Base-by-base conservation (phyloP, 2,329 filamentous ascomycete species). In the Colletotrichum neosansevieriae region DNA sequence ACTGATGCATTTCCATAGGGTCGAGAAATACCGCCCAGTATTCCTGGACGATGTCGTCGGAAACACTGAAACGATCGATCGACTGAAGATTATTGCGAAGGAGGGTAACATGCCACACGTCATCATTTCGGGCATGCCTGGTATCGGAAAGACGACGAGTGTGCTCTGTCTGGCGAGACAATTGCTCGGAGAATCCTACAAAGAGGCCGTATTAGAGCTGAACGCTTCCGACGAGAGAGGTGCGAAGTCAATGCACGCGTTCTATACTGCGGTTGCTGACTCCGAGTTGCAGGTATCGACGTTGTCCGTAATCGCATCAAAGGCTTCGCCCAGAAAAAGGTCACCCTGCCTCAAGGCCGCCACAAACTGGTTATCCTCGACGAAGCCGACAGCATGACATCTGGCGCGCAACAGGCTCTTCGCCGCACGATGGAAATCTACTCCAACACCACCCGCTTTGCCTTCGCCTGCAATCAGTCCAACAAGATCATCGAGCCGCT, bases 401-500 rank as follows among this genome's bases (percentile, higher is more conserved):
- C 92, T 24, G 96, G 96, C 60, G 96, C 96, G 2, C 96, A 99
- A 78, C 96, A 98, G 81, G 96, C 96, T 19, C 87, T 99, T 40
- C 89, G 96, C 73, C 87, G 96, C 71, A 99, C 96, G 0, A 99
- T 99, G 96, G 96, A 99, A 79, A 99, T 98, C 58, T 98, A 98
- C 83, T 97, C 94, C 47, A 91, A 94, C 71, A 99, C 96, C 2
- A 99, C 96, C 2, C 89, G 96, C 67, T 99, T 99, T 76, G 96
- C 96, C 0, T 99, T 99, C 76, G 96, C 96, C 2, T 99, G 96
- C 85, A 99, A 99, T 79, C 94, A 97, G 83, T 96, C 92, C 71
- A 99, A 98, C 84, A 99, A 98, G 82, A 98, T 99, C 77, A 99
- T 99, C 79, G 96, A 99, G 80, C 96, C 96, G n/a, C 85, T 99